phyloP scores from a whole-genome alignment of 306 rosid genomes.

The Rosa rugosa region DNA sequence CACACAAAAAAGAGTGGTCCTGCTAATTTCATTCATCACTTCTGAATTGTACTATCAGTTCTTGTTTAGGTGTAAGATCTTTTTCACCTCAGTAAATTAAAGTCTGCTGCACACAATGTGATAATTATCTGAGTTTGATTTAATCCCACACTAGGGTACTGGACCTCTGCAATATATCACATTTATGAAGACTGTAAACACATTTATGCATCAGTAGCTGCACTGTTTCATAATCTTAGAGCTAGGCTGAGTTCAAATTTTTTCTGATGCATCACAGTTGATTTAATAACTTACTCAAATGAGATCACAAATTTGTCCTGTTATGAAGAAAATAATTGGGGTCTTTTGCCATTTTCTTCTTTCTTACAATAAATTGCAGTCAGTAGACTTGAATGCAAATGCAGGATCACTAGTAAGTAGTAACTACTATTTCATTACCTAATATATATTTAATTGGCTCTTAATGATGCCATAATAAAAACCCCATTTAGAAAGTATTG shows the following conservation, averaged over 20 bases:
- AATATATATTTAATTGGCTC: not conserved
- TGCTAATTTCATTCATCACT: constrained; percentile 1
- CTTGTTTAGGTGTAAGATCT: not conserved
- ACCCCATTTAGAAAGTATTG: not conserved
- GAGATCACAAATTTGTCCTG: constrained; percentile 11
- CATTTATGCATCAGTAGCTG: constrained; percentile 7
- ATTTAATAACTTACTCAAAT: constrained; percentile 15
- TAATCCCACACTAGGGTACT: not conserved
- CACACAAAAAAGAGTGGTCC: not conserved
- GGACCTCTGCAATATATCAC: not conserved
- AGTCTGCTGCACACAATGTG: constrained; percentile 3
- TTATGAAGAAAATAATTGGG: constrained; percentile 2
- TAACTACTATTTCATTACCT: not conserved
- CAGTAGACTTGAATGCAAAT: constrained; percentile 1
- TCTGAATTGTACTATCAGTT: not conserved
- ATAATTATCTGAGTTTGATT: not conserved
- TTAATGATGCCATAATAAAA: not conserved
- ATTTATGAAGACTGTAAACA: not conserved
- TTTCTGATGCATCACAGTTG: not conserved
- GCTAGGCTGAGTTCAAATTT: not conserved
- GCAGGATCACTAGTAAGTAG: not conserved
- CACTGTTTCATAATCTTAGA: constrained; percentile 12
- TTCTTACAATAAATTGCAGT: constrained; percentile 3
- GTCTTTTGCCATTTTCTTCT: constrained; percentile 12
- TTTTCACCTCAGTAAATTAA: not conserved